Base-by-base conservation (phyloP, 139 green algal species). In the Closterium sp. region DNA sequence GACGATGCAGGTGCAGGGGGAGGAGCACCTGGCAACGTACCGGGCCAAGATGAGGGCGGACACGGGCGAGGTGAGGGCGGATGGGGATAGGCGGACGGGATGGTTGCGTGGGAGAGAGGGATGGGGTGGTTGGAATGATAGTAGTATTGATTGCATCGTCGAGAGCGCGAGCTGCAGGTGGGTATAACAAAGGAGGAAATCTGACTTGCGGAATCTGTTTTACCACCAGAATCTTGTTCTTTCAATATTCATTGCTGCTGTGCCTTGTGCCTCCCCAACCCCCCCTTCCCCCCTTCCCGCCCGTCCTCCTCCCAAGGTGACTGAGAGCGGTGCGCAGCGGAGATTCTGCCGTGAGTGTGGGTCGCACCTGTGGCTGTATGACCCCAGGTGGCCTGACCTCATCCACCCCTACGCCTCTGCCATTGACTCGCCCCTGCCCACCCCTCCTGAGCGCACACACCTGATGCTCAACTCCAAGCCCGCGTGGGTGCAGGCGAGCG, bases 391-490 rank as follows among this genome's bases (percentile, higher is more conserved):
- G 89, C 92, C 93, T 9, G 90, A 94, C 70, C 91, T 93, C 73
- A 70, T 96, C 17, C 93, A 96, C 70, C 95, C 95, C 19, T 89
- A 95, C 86, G 95, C 95, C 38, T 91, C 88, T n/a, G 95, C 95
- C 4, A 96, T 97, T 28, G 95, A 97, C 90, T 96, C 92, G 28
- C 32, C 91, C 22, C 92, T 97, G 86, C 94, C 95, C 9, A 22
- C 22, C 24, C 93, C 95, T 1, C 91, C 92, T 10, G 92, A 95
- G 91, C 85, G 73, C 19, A 94, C 95, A 29, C 95, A 97, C 85
- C 93, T 97, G 38, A 96, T 97, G 92, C 89, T 97, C 86, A 86
- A 79, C 9, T 95, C 86, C 92, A 97, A 95, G 86, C 89, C 94
- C 10, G 62, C 2, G 27, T 97, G 95, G 95, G 91, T 97, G 89